phyloP scores from a whole-genome alignment of 148 eudicot genomes.

The Rhododendron griersonianum region DNA sequence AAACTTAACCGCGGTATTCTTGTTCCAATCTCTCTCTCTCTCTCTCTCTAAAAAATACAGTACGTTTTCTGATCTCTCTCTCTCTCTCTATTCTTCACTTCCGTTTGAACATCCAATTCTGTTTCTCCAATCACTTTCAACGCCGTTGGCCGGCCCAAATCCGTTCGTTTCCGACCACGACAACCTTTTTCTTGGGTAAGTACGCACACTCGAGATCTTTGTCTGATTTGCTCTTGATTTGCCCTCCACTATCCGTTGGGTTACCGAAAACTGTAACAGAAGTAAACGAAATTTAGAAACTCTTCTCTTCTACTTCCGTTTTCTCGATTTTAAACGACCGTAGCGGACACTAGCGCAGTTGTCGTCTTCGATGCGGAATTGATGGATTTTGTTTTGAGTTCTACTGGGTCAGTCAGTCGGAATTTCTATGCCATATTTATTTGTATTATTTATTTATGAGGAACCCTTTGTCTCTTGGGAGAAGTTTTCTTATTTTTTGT shows the following conservation, averaged over 20 bases:
- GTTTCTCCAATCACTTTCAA: background rate
- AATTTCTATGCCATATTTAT: background rate
- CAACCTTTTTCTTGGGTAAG: background rate
- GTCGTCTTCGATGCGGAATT: background rate
- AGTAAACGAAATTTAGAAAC: background rate
- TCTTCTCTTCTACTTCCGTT: background rate
- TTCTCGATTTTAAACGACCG: background rate
- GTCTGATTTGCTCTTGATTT: background rate
- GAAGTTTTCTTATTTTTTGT: background rate
- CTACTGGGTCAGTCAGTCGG: background rate
- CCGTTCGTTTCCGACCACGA: background rate
- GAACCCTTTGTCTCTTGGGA: background rate
- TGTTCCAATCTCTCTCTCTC: constrained; percentile 2
- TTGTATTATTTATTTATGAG: background rate
- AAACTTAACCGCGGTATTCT: background rate
- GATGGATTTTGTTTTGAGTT: background rate
- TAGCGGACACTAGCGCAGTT: too few species aligned
- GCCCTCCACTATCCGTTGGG: background rate
- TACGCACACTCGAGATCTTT: background rate
- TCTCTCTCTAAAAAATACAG: background rate
- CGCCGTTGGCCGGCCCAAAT: background rate
- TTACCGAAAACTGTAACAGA: background rate
- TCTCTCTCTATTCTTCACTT: background rate
- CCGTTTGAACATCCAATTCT: constrained; percentile 1
- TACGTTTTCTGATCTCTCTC: background rate